A percentile compares a stretch with the other conserved stretches of the same genome.
phyloP scores from a whole-genome alignment of 495 filamentous ascomycete genomes.

The Podospora australis region DNA sequence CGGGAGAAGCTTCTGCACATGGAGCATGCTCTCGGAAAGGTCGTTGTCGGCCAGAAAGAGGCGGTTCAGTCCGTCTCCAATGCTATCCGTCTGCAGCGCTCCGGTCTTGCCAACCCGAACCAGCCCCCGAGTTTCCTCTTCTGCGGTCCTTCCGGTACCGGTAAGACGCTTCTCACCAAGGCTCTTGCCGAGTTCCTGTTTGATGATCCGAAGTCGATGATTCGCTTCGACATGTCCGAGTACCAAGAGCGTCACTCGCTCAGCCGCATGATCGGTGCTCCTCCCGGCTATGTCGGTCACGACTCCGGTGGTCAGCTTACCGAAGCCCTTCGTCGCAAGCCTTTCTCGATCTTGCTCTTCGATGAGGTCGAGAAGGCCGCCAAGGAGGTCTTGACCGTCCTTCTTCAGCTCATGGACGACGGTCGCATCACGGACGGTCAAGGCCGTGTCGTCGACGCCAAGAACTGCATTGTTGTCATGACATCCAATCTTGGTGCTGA shows the following conservation, averaged over 20 bases:
- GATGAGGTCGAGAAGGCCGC: constrained; percentile 98
- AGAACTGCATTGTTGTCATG: constrained; percentile 98
- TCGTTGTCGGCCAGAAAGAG: constrained; percentile 90
- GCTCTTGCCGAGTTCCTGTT: constrained; percentile 96
- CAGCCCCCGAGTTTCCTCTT: constrained; percentile 97
- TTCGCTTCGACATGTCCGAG: constrained; percentile 99
- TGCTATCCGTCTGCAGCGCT: constrained; percentile 89
- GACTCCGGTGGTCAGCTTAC: constrained; percentile 95
- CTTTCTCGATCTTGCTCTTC: constrained; percentile 96
- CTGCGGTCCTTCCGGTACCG: constrained; percentile 95
- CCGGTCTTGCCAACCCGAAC: constrained; percentile 89
- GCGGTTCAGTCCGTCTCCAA: constrained; percentile 92
- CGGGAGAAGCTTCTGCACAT: constrained; percentile 95
- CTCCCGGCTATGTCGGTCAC: constrained; percentile 94
- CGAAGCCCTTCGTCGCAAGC: constrained; percentile 82
- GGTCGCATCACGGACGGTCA: constrained; percentile 98
- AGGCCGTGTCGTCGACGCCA: constrained; percentile 86
- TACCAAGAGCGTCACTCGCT: constrained; percentile 97
- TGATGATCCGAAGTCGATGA: constrained; percentile 96
- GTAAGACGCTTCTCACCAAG: constrained; percentile 95
- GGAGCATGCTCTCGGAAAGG: constrained; percentile 74
- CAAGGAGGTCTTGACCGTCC: constrained; percentile 92
- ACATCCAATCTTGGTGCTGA: constrained; percentile 95
- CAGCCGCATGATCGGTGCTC: constrained; percentile 95
- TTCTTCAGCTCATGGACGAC: constrained; percentile 97